Base-by-base conservation (phyloP, 441 rosid genomes). In the Populus tomentosa region DNA sequence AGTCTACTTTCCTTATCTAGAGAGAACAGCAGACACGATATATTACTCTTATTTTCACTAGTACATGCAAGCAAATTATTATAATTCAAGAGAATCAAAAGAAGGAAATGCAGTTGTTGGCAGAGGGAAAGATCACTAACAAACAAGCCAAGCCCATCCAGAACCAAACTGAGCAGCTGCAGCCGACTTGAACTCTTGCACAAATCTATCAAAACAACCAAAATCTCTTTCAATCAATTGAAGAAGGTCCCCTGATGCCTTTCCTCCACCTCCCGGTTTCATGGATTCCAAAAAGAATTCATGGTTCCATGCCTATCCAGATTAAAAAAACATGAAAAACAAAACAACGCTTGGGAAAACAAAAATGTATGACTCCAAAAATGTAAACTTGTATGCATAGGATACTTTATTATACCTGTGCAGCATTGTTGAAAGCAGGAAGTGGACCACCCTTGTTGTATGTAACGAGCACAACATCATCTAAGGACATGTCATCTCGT, bases 141-240 rank as follows among this genome's bases (percentile, higher is more conserved):
- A 92, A 62, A 88, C 97, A 79, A 95, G 97, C 98, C 99, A 93
- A 56, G 92, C 92, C 97, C 98, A 93, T 76, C 98, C 99, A n/a
- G 98, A 92, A 80, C 97, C 99, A 87, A 89, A 95, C 78, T 95
- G 89, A 7, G 94, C 80, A 50, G 91, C 86, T 74, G 97, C 96
- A 75, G 95, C 94, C 13, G 88, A 26, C 84, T 81, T 87, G 80
- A 91, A 93, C 82, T 80, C 87, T 71, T 86, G 77, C 32, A 77
- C 78, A 74, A 92, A 93, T 38, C 56, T 80, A 59, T 85, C 87
- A 63, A 90, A 92, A 77, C 96, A 89, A 77, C 93, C 94, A 26
- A 95, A 93, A 87, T 95, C 99, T 81, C 97, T 89, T 79, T 90
- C 91, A 30, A 93, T 85, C 81, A 91, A 78, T 70, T 79, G 81